Evolutionary conservation across 192 early-diverging fungal genomes (phyloP).

Genomic region (Rhizophagus sp.): DNA sequence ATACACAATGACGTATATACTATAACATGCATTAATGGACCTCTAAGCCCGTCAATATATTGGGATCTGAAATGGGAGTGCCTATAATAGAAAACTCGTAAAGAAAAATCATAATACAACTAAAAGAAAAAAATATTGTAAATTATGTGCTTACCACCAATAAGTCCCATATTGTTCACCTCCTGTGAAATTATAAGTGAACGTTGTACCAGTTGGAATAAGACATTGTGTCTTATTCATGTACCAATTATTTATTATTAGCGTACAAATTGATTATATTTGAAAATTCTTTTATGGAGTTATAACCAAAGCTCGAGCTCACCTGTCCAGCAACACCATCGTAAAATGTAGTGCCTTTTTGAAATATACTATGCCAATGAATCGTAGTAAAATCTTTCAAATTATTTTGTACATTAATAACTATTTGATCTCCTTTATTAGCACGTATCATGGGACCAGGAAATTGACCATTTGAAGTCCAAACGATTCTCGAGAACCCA

Average conservation of each 20-base stretch:
- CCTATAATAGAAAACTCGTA: not conserved
- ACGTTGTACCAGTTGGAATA: not conserved
- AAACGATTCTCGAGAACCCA: not conserved
- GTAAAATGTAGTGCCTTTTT: constrained; percentile 68
- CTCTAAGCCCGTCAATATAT: constrained; percentile 69
- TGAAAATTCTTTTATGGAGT: no score
- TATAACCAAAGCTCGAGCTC: not conserved
- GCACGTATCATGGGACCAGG: not conserved
- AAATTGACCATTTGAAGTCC: not conserved
- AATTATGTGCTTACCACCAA: not conserved
- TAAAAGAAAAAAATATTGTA: no score
- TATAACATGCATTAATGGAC: constrained; percentile 49
- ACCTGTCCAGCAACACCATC: constrained; percentile 66
- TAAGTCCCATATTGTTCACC: not conserved
- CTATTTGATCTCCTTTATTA: not conserved
- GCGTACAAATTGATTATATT: no score
- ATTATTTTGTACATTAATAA: not conserved
- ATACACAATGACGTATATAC: not conserved
- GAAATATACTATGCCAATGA: constrained; percentile 80
- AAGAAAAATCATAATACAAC: no score
- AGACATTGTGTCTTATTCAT: constrained; percentile 64
- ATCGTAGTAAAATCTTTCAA: not conserved
- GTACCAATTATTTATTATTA: no score
- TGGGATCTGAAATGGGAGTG: constrained; percentile 60
- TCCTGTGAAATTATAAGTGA: not conserved